These are phyloP conservation scores for Xerophyta viscosa DNA, from an alignment of 106 monocot species.

Conservation along the genomic window DNA sequence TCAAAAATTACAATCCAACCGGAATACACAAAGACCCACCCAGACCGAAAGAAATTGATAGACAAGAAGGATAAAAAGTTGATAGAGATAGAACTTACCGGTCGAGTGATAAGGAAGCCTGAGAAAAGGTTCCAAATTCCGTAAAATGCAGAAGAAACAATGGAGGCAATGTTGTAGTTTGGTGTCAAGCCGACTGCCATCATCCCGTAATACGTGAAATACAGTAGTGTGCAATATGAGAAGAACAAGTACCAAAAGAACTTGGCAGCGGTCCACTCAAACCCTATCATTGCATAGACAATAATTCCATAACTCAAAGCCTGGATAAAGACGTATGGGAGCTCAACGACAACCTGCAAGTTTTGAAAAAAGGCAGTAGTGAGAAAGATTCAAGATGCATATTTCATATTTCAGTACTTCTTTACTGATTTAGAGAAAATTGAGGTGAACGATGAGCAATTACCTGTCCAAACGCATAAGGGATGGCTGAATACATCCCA, in stretches of 20 bases:
- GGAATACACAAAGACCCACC: too few relatives aligned
- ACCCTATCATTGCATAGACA: conserved; percentile 13
- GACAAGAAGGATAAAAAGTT: neutral
- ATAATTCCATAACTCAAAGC: conserved; percentile 7
- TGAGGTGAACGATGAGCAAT: too few relatives aligned
- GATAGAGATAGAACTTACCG: neutral
- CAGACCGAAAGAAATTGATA: neutral
- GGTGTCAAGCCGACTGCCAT: conserved; percentile 14
- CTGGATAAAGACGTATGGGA: conserved; percentile 13
- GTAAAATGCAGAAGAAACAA: conserved; percentile 10
- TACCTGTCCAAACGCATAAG: conserved; percentile 9
- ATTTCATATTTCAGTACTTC: too few relatives aligned
- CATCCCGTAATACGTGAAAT: conserved; percentile 21
- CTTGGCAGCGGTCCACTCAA: conserved; percentile 12
- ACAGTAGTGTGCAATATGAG: conserved; percentile 14
- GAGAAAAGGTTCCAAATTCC: conserved; percentile 14
- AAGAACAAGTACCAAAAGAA: conserved; percentile 22
- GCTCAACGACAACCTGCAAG: conserved; percentile 13
- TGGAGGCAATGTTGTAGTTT: conserved; percentile 9
- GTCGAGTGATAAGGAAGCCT: conserved; percentile 5
- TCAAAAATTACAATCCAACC: too few relatives aligned
- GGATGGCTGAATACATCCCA: conserved; percentile 8
- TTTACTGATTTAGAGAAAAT: too few relatives aligned
- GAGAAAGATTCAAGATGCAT: too few relatives aligned
- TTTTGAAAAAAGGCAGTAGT: too few relatives aligned